Evolutionary conservation across 2,329 filamentous ascomycete species (phyloP).

Genomic region (Botryotinia convoluta): DNA sequence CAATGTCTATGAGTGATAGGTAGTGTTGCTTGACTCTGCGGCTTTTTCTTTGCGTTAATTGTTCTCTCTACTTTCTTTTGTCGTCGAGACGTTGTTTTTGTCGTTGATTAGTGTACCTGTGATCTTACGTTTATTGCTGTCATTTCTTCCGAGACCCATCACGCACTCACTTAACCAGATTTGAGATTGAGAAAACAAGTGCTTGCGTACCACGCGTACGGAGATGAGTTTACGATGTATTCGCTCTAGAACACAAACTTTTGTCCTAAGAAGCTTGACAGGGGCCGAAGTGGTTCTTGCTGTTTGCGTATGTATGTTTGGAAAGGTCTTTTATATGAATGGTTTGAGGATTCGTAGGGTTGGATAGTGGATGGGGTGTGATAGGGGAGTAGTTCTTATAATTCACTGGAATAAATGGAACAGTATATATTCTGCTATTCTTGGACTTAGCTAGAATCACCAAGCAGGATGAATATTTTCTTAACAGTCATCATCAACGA

Average conservation of each 20-base stretch:
- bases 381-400: too few relatives aligned
- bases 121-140: neutral
- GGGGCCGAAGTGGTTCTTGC: neutral
- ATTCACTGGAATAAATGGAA: too few relatives aligned
- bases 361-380: too few relatives aligned
- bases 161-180: accelerated
- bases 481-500: too few relatives aligned
- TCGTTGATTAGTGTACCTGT: neutral
- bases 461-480: too few relatives aligned
- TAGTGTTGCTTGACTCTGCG: neutral
- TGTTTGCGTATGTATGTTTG: neutral
- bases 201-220: neutral
- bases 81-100: neutral
- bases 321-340: neutral
- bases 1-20: accelerated
- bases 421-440: too few relatives aligned
- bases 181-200: neutral
- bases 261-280: too few relatives aligned
- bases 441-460: too few relatives aligned
- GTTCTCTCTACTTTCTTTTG: neutral
- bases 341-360: neutral
- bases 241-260: too few relatives aligned
- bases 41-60: too few relatives aligned
- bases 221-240: too few relatives aligned
- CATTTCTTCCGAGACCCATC: neutral